Evolutionary conservation across 1,284 basidiomycete species (phyloP), one percentile per base, ranked within the genome.

Genomic region (Xerocomus amazonicus): DNA sequence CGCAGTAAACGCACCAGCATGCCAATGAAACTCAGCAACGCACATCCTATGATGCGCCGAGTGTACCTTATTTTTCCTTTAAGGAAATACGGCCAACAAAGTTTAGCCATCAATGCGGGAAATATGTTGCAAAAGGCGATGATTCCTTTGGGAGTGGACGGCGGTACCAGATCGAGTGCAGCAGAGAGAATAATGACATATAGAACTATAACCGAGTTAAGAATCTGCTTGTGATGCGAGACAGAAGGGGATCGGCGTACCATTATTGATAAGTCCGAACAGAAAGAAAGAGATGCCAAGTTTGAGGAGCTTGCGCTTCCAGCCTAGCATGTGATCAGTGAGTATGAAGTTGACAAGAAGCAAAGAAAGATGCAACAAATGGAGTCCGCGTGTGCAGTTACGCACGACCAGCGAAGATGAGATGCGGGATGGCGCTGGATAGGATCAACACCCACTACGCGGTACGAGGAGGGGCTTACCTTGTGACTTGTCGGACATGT

Each of bases 161-260:
- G 81, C 4, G 95, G 92, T 0, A 98, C 92, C 4, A 99, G 79
- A 67, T 99, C 96, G 13, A 97, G 76, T 0, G 96, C 96, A 5
- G 96, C 96, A 1, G 92, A 96, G 23, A 98, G 80, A 56, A 98
- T 97, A 57, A 99, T 90, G 32, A 98, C 95, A 68, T 98, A 97
- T 51, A 93, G 75, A 9, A 94, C 91, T 92, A 58, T 0, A 54
- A 3, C 4, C 13, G 37, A 3, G 35, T 37, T 27, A 19, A 4
- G 28, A 31, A 5, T 33, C 32, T 3, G 19, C 32, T 8, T 16
- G 6, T 10, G 28, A 35, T 7, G 8, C 8, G 23, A 29, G 6
- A 26, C 14, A 28, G 5, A 16, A 29, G 36, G 4, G 28, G 33
- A 23, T 26, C 19, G 19, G 45, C 67, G 32, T 29, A 77, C 79